Base-by-base conservation (phyloP, 768 basidiomycete genomes). In the Termitomyces sp. region DNA sequence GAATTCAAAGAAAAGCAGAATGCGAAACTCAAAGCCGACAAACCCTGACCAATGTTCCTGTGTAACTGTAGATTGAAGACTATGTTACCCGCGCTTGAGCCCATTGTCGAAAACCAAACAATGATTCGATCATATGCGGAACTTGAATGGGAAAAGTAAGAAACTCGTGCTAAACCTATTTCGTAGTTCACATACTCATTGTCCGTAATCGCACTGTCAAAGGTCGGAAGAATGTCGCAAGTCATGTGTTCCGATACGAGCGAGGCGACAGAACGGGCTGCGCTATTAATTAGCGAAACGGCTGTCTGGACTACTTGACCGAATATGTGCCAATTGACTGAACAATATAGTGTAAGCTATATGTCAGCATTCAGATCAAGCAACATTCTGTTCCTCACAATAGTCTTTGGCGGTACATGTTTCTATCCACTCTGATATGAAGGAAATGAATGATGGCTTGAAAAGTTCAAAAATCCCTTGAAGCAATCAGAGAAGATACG, bases 261-360 rank as follows among this genome's bases (percentile, higher is more conserved):
- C 11, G 60, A 50, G 12, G 61, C 58, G 51, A 73, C 62, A 47
- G 67, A 62, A 44, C 62, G 54, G 45, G 71, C 61, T 28, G 75
- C 65, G 26, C 62, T 66, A 59, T 78, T 80, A 37, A 85, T 64
- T 11, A 83, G 60, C 0, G 57, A 62, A 15, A 79, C 62, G 5
- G 71, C 70, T 11, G 68, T 68, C 56, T 78, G 73, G 0, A 85
- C 60, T 9, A 83, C 59, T 51, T 73, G 71, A 33, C 69, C 72
- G 56, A 81, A 82, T 26, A 84, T 68, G 37, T 64, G 66, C 85
- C 86, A 87, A 57, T 84, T 72, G 62, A 83, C 85, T 87, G 33
- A 28, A 35, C 17, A 7, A 41, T 12, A 51, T n/a, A 23, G 23
- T 23, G 23, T 23, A 23, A 23, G 23, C 23, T 23, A 11, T 44